These are phyloP conservation scores for Neostapfia colusana DNA, from an alignment of 176 grass and related monocot species.

Conservation along the genomic window DNA sequence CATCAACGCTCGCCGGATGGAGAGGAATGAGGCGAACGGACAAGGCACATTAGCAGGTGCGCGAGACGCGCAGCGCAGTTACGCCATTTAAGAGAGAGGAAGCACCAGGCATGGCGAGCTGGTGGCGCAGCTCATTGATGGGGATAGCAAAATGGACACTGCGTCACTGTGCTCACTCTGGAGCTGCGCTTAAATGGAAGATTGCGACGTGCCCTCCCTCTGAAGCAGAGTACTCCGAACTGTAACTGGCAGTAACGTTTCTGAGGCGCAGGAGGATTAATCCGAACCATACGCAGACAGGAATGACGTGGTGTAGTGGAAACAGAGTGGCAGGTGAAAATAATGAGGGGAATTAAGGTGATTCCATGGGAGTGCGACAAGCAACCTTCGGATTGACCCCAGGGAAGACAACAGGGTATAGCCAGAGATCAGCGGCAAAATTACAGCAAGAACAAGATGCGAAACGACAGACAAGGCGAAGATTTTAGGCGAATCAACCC, in stretches of 20 bases:
- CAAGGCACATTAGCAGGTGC: conserved; percentile 31
- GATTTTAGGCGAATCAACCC: conserved; percentile 38
- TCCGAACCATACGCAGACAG: neutral
- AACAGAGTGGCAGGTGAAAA: conserved; percentile 13
- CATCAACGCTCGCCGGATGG: conserved; percentile 34
- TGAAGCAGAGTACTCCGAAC: neutral
- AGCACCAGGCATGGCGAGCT: conserved; percentile 23
- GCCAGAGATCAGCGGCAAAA: neutral
- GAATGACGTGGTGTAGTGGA: neutral
- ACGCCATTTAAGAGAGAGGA: conserved; percentile 29
- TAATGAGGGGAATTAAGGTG: neutral
- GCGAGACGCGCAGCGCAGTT: conserved; percentile 25
- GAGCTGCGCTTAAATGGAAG: conserved; percentile 39
- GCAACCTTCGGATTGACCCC: neutral
- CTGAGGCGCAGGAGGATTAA: neutral
- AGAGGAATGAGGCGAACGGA: conserved; percentile 15
- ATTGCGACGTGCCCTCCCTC: conserved; percentile 3
- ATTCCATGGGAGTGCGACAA: conserved; percentile 34
- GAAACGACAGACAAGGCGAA: neutral
- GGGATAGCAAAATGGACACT: conserved; percentile 41
- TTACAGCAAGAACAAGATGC: conserved; percentile 30
- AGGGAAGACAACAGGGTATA: no score
- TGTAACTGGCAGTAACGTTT: neutral
- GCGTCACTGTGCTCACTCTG: conserved; percentile 24
- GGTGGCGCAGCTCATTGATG: conserved; percentile 27